Evolutionary conservation across 1,284 basidiomycete genomes (phyloP).

Genomic region (Trametes polyzona): DNA sequence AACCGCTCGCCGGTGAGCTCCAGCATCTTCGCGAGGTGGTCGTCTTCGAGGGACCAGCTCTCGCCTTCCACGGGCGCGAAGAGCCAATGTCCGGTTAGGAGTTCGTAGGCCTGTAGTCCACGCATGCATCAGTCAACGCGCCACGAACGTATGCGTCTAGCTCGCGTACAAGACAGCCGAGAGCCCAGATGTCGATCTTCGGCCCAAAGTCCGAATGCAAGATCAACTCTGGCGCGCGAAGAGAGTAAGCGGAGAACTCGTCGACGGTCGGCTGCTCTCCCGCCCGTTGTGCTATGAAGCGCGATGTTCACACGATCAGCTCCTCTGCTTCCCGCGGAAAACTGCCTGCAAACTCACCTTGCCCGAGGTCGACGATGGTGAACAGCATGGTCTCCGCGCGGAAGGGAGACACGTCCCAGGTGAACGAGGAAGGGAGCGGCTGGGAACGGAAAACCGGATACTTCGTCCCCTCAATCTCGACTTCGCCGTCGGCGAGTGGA

Average conservation of each 20-base stretch:
- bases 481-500: conserved; percentile 1
- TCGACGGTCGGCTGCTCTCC: conserved; percentile 22
- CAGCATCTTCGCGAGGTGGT: conserved; percentile 29
- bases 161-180: conserved; percentile 27
- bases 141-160: neutral
- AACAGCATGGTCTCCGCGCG: conserved; percentile 17
- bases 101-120: conserved; percentile 23
- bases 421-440: conserved; percentile 10
- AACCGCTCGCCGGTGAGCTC: conserved; percentile 25
- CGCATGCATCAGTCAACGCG: neutral
- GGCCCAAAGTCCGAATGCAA: conserved; percentile 22
- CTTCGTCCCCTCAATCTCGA: conserved; percentile 12
- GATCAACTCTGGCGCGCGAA: conserved; percentile 25
- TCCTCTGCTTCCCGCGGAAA: too few relatives aligned
- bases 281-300: conserved; percentile 14
- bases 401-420: conserved; percentile 12
- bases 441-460: conserved; percentile 16
- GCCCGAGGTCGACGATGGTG: conserved; percentile 17
- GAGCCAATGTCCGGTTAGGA: conserved; percentile 27
- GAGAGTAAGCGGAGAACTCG: conserved; percentile 14
- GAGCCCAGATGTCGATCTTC: conserved; percentile 27
- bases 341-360: conserved; percentile 11
- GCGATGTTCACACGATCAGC: neutral
- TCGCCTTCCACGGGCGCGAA: conserved; percentile 25
- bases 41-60: conserved; percentile 20